These are phyloP conservation scores for Neurospora africana DNA, from an alignment of 495 filamentous ascomycete genomes.

Conservation along the genomic window DNA sequence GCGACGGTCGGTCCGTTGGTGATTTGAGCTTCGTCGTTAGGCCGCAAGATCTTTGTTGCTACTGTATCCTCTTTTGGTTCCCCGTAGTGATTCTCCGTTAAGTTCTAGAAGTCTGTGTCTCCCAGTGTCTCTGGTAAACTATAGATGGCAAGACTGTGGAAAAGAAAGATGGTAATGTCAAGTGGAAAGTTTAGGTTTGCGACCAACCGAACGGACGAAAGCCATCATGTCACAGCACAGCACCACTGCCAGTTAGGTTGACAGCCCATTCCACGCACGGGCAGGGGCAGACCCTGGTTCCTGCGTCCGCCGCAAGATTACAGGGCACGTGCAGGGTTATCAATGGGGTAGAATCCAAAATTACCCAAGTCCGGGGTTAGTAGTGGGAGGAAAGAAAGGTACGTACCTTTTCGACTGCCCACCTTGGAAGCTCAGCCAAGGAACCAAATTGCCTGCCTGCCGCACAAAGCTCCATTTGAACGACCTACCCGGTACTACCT, in stretches of 20 bases:
- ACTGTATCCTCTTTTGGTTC: background rate
- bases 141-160: background rate
- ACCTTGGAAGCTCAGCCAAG: background rate
- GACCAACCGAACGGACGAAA: background rate
- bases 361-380: background rate
- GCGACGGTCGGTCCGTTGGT: background rate
- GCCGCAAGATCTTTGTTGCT: background rate
- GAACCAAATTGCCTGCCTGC: background rate
- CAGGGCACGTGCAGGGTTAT: background rate
- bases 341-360: background rate
- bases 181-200: background rate
- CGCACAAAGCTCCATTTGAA: background rate
- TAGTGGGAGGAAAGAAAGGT: background rate
- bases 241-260: background rate
- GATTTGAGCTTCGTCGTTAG: background rate
- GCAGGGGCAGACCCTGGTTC: background rate
- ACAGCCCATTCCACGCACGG: background rate
- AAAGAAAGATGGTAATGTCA: background rate
- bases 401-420: background rate
- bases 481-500: background rate
- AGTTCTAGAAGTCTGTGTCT: background rate
- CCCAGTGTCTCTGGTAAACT: background rate
- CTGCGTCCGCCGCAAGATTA: background rate
- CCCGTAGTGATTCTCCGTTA: background rate
- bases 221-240: background rate